Evolutionary conservation across 2,329 filamentous ascomycete species (phyloP), one percentile per base, ranked within the genome.

Genomic region (Fusarium sp.): DNA sequence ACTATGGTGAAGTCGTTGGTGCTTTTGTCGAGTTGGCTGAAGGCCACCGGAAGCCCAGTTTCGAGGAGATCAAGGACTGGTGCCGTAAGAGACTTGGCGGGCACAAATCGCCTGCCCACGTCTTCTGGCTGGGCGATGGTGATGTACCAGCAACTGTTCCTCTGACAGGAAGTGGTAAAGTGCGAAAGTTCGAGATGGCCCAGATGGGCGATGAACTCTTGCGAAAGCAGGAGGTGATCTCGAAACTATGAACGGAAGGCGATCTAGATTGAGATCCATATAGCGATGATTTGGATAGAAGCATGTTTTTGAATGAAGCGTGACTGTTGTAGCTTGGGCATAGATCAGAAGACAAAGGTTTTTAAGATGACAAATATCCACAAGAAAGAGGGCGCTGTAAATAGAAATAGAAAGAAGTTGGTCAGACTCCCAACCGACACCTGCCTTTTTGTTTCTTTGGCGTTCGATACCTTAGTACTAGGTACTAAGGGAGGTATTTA

Each of bases 81-180:
- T 88, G 88, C 3, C 82, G 86, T 49, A 79, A 85, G 68, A 84
- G 82, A 35, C 82, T 92, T 9, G 89, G 89, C 2, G 81, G 84
- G 36, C 89, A 91, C 75, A 92, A 92, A 79, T 88, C 90, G 5
- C 91, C 92, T 0, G 81, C 86, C 11, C 86, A 93, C 76, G 76
- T 94, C n/a, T 94, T 94, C 75, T 93, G 91, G 85, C 83, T 94
- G 25, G 92, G 91, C 0, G 80, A 86, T 67, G 84, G 84, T 43
- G 85, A 84, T 13, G 82, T 90, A 23, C 84, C 87, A 3, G 70
- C 71, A 2, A 79, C 81, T 3, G 82, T 90, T 31, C 90, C 90
- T 11, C 79, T 91, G 73, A 91, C 90, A n/a, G 89, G 89, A 1
- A 91, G 89, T 73, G 90, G 90, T 5, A 92, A 92, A 78, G 87